Conservation (phyloP, 2,329 filamentous ascomycete genomes). For the Apiospora aurea region DNA sequence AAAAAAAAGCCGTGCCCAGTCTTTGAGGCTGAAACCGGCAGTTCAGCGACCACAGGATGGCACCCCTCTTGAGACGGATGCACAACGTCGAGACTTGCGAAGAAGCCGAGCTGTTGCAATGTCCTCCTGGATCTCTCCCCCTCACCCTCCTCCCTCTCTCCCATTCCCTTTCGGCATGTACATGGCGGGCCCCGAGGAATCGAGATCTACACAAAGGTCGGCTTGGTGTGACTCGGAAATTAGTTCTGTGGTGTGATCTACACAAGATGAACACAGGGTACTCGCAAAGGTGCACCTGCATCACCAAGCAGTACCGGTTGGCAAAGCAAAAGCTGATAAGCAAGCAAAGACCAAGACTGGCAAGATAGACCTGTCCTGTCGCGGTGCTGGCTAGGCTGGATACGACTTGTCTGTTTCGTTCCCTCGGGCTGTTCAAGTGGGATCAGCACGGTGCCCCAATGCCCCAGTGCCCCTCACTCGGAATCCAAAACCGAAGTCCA, state of each 20-base stretch:
- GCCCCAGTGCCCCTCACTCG: not conserved
- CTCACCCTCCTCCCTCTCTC: not conserved
- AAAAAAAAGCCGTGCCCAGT: not conserved
- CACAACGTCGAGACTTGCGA: slow-evolving; percentile 1
- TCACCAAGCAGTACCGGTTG: not conserved
- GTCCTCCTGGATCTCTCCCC: not conserved
- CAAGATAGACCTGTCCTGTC: not conserved
- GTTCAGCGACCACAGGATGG: not conserved
- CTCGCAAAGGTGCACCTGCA: not conserved
- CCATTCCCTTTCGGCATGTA: not conserved
- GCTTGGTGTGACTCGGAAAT: slow-evolving; percentile 19
- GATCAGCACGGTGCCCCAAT: not conserved
- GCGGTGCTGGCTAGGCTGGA: not conserved
- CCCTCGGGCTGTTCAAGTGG: not conserved
- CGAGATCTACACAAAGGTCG: slow-evolving; percentile 8
- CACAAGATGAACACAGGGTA: slow-evolving; percentile 21
- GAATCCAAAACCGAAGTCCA: not conserved
- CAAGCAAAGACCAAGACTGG: slow-evolving; percentile 6
- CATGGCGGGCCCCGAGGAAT: not conserved
- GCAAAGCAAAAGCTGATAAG: not conserved
- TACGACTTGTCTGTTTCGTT: slow-evolving; percentile 3
- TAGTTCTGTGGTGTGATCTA: slow-evolving; percentile 16
- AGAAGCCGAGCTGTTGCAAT: slow-evolving; percentile 1
- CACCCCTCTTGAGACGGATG: not conserved
- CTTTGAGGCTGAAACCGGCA: slow-evolving; percentile 14